Base-by-base conservation (phyloP, 2,329 filamentous ascomycete species). In the Fusarium setosum region DNA sequence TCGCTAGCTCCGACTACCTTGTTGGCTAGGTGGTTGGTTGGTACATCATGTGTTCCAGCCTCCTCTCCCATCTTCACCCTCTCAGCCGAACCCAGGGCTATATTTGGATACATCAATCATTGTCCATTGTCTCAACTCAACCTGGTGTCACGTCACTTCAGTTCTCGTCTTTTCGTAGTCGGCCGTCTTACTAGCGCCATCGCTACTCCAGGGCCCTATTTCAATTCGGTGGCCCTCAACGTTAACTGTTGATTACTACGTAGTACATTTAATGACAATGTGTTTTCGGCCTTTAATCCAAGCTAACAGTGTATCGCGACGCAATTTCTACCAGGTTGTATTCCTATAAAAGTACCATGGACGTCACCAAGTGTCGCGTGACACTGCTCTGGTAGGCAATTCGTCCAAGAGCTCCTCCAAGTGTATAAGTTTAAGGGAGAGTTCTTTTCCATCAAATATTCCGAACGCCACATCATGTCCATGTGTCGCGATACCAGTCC, bases 391-490 rank as follows among this genome's bases (percentile, higher is more conserved):
- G 42, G 32, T 21, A 24, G 15, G 32, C 31, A 38, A 38, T 5
- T 53, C 32, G 23, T 32, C 17, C 23, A 44, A 55, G 5, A n/a
- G 20, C 29, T 26, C 26, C 26, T 31, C 23, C 35, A 35, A 21
- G 10, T 17, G 23, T 34, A 37, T 23, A 29, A 23, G 23, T n/a
- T 24, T 18, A 59, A 13, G 18, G 42, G 12, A 11, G 18, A 44
- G 12, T 21, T n/a, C 24, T 20, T 41, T 41, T n/a, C n/a, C n/a
- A n/a, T n/a, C 26, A 17, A 53, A 37, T n/a, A 20, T 17, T 35
- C 56, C 20, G 48, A 68, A 55, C 60, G 56, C 60, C 64, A 31
- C 32, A 29, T n/a, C 40, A 31, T 54, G 24, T 49, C 38, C 62
- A 24, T 58, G 15, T 50, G 17, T 34, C 52, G n/a, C 41, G 8